Evolutionary conservation across 345 rosid species (phyloP).

Genomic region (Arabidopsis arenosa): DNA sequence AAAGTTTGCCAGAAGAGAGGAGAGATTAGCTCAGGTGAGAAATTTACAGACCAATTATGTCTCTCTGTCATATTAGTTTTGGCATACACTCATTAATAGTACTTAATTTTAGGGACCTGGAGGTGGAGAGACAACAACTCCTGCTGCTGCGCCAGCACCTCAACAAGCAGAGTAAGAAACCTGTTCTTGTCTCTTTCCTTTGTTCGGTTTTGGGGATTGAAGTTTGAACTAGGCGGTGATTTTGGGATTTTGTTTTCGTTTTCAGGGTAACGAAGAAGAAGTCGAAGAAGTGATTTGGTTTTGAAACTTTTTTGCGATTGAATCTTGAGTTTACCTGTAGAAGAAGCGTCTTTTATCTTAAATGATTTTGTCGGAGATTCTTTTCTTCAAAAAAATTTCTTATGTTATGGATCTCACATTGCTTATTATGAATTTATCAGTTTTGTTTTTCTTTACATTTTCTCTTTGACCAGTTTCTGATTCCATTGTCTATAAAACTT

Average conservation of each 20-base stretch:
- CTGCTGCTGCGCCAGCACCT: conserved; percentile 43
- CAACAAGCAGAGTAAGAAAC: conserved; percentile 49
- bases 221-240: too few relatives aligned
- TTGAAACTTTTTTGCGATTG: neutral
- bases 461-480: neutral
- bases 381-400: neutral
- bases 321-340: conserved; percentile 30
- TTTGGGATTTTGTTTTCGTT: neutral
- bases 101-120: conserved; percentile 50
- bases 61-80: neutral
- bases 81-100: neutral
- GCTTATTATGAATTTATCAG: conserved; percentile 10
- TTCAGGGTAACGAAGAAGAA: conserved; percentile 51
- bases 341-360: conserved; percentile 24
- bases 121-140: conserved; percentile 37
- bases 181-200: neutral
- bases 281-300: conserved; percentile 48
- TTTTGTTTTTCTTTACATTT: conserved; percentile 6
- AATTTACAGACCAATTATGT: neutral
- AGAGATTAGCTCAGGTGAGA: conserved; percentile 66
- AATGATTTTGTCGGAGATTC: conserved; percentile 15
- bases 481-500: neutral
- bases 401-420: conserved; percentile 18
- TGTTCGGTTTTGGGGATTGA: neutral
- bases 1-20: conserved; percentile 74